Evolutionary conservation across 192 early-diverging fungal species (phyloP).

Genomic region (Spinellus fusiger): DNA sequence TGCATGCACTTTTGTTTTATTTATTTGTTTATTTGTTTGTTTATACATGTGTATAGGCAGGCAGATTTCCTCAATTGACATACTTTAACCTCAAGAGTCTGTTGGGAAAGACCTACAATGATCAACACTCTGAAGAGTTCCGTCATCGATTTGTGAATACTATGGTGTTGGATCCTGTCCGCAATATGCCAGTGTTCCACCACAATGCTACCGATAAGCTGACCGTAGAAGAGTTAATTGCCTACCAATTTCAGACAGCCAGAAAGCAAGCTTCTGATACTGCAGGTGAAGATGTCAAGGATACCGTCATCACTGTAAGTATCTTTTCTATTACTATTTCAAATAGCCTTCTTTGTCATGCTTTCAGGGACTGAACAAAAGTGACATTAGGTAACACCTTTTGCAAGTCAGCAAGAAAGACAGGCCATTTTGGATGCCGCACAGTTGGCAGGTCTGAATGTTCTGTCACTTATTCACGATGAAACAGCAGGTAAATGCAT

Average conservation of each 20-base stretch:
- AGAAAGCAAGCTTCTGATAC: conserved; percentile 74
- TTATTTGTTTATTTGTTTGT: background rate
- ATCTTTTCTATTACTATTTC: background rate
- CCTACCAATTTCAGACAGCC: conserved; percentile 88
- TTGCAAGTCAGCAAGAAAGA: conserved; percentile 86
- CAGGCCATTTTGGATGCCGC: conserved; percentile 92
- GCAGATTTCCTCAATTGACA: conserved; percentile 75
- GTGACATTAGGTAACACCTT: conserved; percentile 82
- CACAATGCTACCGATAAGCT: conserved; percentile 49
- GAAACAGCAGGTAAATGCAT: conserved; percentile 71
- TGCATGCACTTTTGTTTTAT: background rate
- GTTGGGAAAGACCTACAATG: conserved; percentile 73
- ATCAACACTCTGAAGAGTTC: conserved; percentile 63
- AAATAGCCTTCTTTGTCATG: background rate
- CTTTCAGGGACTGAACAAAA: too few species aligned
- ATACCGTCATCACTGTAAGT: conserved; percentile 87
- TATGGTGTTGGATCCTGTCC: conserved; percentile 64
- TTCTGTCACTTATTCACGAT: conserved; percentile 85
- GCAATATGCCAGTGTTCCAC: conserved; percentile 66
- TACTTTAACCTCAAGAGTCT: conserved; percentile 83
- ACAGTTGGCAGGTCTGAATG: conserved; percentile 77
- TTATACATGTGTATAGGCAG: conserved; percentile 46
- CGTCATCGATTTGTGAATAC: conserved; percentile 68
- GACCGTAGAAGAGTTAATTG: conserved; percentile 85
- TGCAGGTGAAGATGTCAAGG: conserved; percentile 70